Conservation (phyloP, 164 flowering plant species). For the Houttuynia cordata region DNA sequence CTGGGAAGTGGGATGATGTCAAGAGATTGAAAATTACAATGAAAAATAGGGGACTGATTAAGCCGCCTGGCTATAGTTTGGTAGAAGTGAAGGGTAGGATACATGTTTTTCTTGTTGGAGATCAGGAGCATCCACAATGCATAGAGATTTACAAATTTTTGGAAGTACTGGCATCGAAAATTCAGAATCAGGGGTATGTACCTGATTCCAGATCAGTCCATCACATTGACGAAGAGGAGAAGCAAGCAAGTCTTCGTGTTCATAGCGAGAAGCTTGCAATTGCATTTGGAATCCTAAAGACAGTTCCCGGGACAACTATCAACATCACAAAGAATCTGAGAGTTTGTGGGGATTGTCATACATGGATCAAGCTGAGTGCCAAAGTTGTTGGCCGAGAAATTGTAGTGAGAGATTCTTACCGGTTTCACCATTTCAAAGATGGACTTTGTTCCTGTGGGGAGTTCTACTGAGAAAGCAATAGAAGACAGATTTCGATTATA, state of each 20-base stretch:
- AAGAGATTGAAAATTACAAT: slow-evolving; percentile 6
- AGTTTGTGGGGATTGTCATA: slow-evolving; percentile 7
- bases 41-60: slow-evolving; percentile 6
- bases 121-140: slow-evolving; percentile 3
- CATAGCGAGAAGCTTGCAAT: slow-evolving; percentile 9
- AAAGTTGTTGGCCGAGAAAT: slow-evolving; percentile 1
- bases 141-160: slow-evolving; percentile 4
- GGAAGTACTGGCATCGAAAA: slow-evolving; percentile 1
- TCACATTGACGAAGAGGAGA: slow-evolving; percentile 7
- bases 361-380: slow-evolving; percentile 1
- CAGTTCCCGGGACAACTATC: neutral
- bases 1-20: slow-evolving; percentile 10
- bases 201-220: slow-evolving; percentile 2
- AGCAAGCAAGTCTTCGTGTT: slow-evolving; percentile 1
- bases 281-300: slow-evolving; percentile 5
- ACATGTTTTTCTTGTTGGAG: slow-evolving; percentile 4
- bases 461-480: neutral
- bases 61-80: slow-evolving; percentile 5
- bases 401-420: slow-evolving; percentile 3
- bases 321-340: slow-evolving; percentile 4
- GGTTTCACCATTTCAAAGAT: slow-evolving; percentile 7
- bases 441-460: slow-evolving; percentile 5
- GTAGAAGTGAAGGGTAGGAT: slow-evolving; percentile 5
- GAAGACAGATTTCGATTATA: too few species aligned
- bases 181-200: slow-evolving; percentile 2